Evolutionary conservation across 208 protist species (phyloP).

Genomic region (Leishmania amazonensis): DNA sequence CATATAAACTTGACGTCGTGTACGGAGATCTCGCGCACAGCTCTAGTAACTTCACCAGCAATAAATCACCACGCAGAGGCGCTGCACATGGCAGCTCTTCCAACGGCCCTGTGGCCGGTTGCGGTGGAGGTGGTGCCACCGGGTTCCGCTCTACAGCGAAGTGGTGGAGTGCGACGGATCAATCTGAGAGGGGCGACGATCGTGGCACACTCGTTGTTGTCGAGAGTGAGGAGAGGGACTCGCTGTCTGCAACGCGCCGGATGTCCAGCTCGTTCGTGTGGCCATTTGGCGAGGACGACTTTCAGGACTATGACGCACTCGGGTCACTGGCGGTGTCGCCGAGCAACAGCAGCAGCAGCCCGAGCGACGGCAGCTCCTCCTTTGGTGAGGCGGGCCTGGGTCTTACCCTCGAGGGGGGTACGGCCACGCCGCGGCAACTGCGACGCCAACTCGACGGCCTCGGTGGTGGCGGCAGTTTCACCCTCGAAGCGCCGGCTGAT

Average conservation of each 20-base stretch:
- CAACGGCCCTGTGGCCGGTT: neutral
- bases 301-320: neutral
- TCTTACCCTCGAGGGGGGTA: neutral
- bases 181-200: neutral
- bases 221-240: neutral
- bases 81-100: neutral
- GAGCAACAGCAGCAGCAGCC: neutral
- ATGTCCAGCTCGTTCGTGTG: neutral
- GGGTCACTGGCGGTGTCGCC: neutral
- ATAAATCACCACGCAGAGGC: neutral
- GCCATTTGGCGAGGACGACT: neutral
- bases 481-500: neutral
- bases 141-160: neutral
- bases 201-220: neutral
- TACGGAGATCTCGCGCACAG: slow-evolving; percentile 1
- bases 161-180: neutral
- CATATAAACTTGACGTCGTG: slow-evolving; percentile 8
- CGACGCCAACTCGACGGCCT: neutral
- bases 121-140: neutral
- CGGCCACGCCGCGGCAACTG: neutral
- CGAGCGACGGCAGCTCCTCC: neutral
- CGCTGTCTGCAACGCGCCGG: neutral
- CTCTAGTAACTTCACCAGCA: neutral
- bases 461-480: neutral
- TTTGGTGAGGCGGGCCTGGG: neutral